Conservation (phyloP, 2,329 filamentous ascomycete genomes). For the Nothomitra cinnamomea region DNA sequence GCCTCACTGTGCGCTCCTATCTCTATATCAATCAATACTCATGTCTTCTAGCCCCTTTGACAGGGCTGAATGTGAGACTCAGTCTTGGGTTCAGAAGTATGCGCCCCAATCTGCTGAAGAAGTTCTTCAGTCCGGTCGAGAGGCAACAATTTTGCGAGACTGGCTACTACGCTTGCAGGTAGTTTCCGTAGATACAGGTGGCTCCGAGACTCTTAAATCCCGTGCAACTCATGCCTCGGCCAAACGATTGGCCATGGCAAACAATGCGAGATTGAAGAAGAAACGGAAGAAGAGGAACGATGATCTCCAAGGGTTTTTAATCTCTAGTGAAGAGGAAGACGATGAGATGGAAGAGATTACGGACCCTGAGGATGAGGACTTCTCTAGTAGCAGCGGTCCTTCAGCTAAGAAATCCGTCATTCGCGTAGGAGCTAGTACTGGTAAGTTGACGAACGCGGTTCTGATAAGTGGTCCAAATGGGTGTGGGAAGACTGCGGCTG, state of each 20-base stretch:
- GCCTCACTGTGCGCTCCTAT: slow-evolving; percentile 39
- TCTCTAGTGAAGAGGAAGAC: slow-evolving; percentile 60
- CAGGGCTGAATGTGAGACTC: slow-evolving; percentile 52
- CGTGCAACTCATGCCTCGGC: background rate
- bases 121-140: slow-evolving; percentile 57
- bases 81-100: slow-evolving; percentile 73
- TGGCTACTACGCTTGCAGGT: slow-evolving; percentile 71
- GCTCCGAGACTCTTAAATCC: slow-evolving; percentile 10
- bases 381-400: slow-evolving; percentile 5
- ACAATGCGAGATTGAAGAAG: slow-evolving; percentile 29
- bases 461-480: slow-evolving; percentile 78
- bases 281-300: slow-evolving; percentile 47
- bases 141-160: slow-evolving; percentile 53
- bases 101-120: slow-evolving; percentile 50
- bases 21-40: slow-evolving; percentile 42
- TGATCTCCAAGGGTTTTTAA: slow-evolving; percentile 64
- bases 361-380: slow-evolving; percentile 32
- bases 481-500: slow-evolving; percentile 82
- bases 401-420: slow-evolving; percentile 36
- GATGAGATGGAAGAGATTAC: slow-evolving; percentile 52
- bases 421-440: slow-evolving; percentile 23
- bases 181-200: slow-evolving; percentile 52
- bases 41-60: slow-evolving; percentile 64
- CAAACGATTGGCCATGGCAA: slow-evolving; percentile 3
- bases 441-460: slow-evolving; percentile 54